These are phyloP conservation scores for Crithidia fasciculata DNA, from an alignment of 208 protist genomes.

Conservation along the genomic window DNA sequence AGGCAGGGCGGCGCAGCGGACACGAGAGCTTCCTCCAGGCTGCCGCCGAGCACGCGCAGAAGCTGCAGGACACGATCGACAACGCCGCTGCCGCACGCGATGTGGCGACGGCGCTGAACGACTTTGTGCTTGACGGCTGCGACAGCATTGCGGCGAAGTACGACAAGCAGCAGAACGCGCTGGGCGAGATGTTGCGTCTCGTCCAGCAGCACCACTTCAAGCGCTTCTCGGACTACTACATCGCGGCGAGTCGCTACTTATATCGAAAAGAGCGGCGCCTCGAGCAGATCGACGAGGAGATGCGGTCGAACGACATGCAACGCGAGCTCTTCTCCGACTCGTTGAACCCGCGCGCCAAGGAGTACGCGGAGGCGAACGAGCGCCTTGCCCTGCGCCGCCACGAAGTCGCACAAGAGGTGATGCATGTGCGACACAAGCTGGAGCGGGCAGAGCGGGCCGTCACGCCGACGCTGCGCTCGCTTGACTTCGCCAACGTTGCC, in stretches of 20 bases:
- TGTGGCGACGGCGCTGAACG: slow-evolving; percentile 80
- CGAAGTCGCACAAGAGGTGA: slow-evolving; percentile 73
- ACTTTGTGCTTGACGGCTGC: slow-evolving; percentile 90
- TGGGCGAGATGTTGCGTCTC: slow-evolving; percentile 79
- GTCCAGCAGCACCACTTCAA: slow-evolving; percentile 89
- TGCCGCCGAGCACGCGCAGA: slow-evolving; percentile 70
- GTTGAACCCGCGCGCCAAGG: slow-evolving; percentile 79
- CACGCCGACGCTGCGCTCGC: slow-evolving; percentile 74
- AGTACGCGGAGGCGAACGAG: slow-evolving; percentile 76
- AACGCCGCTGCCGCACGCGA: slow-evolving; percentile 79
- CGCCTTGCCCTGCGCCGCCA: slow-evolving; percentile 51
- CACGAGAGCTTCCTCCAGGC: slow-evolving; percentile 82
- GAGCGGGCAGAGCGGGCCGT: slow-evolving; percentile 69
- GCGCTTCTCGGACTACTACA: slow-evolving; percentile 90
- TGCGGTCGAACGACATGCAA: slow-evolving; percentile 71
- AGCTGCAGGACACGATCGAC: slow-evolving; percentile 84
- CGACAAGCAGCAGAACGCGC: slow-evolving; percentile 85
- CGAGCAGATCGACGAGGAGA: slow-evolving; percentile 78
- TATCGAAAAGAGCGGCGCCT: slow-evolving; percentile 85
- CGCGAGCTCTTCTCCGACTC: slow-evolving; percentile 73
- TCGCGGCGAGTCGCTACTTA: slow-evolving; percentile 81
- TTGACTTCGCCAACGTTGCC: slow-evolving; percentile 68
- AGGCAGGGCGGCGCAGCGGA: slow-evolving; percentile 81
- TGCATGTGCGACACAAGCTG: slow-evolving; percentile 65
- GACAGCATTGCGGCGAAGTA: slow-evolving; percentile 86